Base-by-base conservation (phyloP, 2,329 filamentous ascomycete genomes). In the Laburnicola sp. region DNA sequence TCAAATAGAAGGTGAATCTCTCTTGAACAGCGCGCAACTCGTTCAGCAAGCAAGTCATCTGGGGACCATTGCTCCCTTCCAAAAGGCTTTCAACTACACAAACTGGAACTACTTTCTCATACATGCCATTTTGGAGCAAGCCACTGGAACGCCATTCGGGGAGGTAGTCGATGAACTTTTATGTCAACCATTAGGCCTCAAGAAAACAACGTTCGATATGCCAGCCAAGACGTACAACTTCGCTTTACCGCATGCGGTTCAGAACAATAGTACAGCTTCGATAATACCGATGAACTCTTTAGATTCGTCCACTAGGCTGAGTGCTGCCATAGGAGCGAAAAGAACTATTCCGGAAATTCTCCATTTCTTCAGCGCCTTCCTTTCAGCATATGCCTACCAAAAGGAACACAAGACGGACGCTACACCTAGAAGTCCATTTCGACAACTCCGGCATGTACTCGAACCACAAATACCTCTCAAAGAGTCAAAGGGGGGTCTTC, bases 41-140 rank as follows among this genome's bases (percentile, higher is more conserved):
- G 34, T 49, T 4, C n/a, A 26, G 6, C 34, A 35, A 4, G 46
- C 37, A 2, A 37, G 3, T 9, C 25, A 10, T 28, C 10, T 52
- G 2, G 9, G 41, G 16, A 21, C 44, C 8, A 43, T 45, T 2
- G 48, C 40, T 10, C 48, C 53, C 36, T 56, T 52, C 26, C 45
- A 41, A 11, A 34, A 6, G 2, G n/a, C 35, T 2, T 60, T 56
- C 31, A 21, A 50, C 1, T 60, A 60, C 36, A 57, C 56, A 4
- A 22, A 44, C n/a, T 60, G 58, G 58, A 59, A 59, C 42, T 59
- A 49, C 28, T 16, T 23, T 9, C 37, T 60, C 4, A 32, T 54
- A 2, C 37, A 50, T 4, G 26, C 11, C 10, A 40, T 53, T 6
- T 16, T 50, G 4, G 46, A 53, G 28, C 4, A 31, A 28, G 41